Base-by-base conservation (phyloP, 2,329 filamentous ascomycete species). In the Chaetomium strumarium region DNA sequence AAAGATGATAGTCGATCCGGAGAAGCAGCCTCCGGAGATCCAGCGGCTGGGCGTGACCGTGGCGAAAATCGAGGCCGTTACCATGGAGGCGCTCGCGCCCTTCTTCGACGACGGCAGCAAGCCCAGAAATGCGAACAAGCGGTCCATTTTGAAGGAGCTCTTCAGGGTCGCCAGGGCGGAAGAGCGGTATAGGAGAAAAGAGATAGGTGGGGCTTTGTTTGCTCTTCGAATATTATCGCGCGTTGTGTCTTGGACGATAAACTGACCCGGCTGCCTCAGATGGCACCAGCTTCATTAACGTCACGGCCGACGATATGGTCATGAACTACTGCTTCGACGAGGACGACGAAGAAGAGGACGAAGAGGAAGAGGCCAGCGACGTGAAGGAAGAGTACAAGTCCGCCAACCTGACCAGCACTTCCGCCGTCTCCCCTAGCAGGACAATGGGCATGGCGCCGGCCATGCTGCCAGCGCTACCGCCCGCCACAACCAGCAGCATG, bases 121-220 rank as follows among this genome's bases (percentile, higher is more conserved):
- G 24, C 71, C 73, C 0, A 72, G 71, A 39, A 84, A 85, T 52
- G 66, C 67, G 2, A 71, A 70, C 56, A 85, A 84, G 69, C 75
- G 72, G 52, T 71, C 73, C 0, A 81, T 74, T 44, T 62, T 85
- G 9, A 77, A 74, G 49, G 81, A 85, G 60, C 77, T 85, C 9
- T 85, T 85, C 68, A 78, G 76, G 55, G 74, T 85, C 30, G 81
- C 81, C 0, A 73, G 68, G 51, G 66, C 71, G 30, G 78, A 85
- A 57, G 80, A 84, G 62, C 70, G 76, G 5, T 83, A 68, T 60
- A 76, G 70, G 57, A 74, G 76, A 40, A 75, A 74, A 24, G 78
- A 82, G 60, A 78, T 84, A 46, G 80, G 81, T 84, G 65, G 58
- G 73, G n/a, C n/a, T n/a, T n/a, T n/a, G n/a, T 8, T 17, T 13